Evolutionary conservation across 2,329 filamentous ascomycete species (phyloP).

Genomic region (Blastomyces gilchristii): DNA sequence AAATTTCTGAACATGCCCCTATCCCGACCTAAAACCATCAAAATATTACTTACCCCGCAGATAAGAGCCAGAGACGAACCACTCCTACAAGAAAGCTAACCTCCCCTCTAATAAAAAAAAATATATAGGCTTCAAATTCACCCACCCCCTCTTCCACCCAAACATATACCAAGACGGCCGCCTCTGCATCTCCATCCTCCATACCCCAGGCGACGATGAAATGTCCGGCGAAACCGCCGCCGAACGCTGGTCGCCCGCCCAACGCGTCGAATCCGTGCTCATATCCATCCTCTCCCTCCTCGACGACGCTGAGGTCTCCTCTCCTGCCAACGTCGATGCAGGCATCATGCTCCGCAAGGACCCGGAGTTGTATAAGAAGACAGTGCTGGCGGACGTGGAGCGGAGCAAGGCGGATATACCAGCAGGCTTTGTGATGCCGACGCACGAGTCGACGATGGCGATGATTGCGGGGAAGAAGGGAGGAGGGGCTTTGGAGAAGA

Average conservation of each 20-base stretch:
- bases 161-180: conserved; percentile 88
- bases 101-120: not conserved
- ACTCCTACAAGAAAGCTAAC: not conserved
- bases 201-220: conserved; percentile 80
- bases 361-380: conserved; percentile 56
- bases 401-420: conserved; percentile 72
- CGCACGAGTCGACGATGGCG: conserved; percentile 53
- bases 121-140: conserved; percentile 64
- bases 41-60: not conserved
- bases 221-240: conserved; percentile 83
- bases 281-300: conserved; percentile 85
- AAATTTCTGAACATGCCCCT: not conserved
- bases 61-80: not conserved
- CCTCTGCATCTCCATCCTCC: conserved; percentile 93
- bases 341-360: conserved; percentile 73
- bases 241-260: conserved; percentile 89
- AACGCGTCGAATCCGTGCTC: conserved; percentile 88
- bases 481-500: conserved; percentile 20
- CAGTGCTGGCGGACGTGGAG: conserved; percentile 60
- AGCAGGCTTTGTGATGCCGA: conserved; percentile 70
- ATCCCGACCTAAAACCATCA: not conserved
- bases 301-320: conserved; percentile 87
- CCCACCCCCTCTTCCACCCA: conserved; percentile 71
- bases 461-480: not conserved
- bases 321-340: conserved; percentile 90